Evolutionary conservation across 257 asterid species (phyloP), one percentile per base, ranked within the genome.

Genomic region (Galeopsis tetrahit): DNA sequence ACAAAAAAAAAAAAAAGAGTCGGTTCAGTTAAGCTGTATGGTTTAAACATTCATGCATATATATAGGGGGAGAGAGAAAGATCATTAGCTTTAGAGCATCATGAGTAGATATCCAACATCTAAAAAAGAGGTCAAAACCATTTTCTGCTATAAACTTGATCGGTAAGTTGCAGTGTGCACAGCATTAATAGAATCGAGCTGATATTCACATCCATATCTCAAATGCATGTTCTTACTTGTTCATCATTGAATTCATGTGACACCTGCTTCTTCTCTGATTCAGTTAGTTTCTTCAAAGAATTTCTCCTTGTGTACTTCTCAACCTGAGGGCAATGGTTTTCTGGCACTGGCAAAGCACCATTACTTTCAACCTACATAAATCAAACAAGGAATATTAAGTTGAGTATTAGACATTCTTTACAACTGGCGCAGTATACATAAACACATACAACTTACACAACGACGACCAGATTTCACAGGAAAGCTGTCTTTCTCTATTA

Each of bases 361-460:
- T 92, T 92, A 73, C 89, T 95, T 73, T 83, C 91, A 75, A 70
- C 86, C 99, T 95, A 92, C 80, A 83, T 67, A 11, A 69, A 70
- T 67, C 75, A 75, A 78, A 53, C 75, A 67, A 63, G 67, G 72
- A 73, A 81, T 70, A 87, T 89, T 83, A 91, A 70, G 84, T 72
- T 81, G 86, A 81, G 86, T 61, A 82, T 52, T 72, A 74, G 80
- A 77, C 81, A 43, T 71, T 76, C 81, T 77, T 75, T 68, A 74
- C 73, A 79, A 81, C 44, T 66, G 79, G 78, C 77, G 61, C 82
- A 68, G 82, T 71, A 86, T 80, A 84, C 85, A 85, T 73, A 89
- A 87, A 85, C 91, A 93, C 97, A 89, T 94, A 91, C 96, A 95
- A 95, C 98, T 95, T 95, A 95, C 99, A 95, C 89, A 88, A 88